Base-by-base conservation (phyloP, 306 rosid genomes). In the Ormosia semicastrata region DNA sequence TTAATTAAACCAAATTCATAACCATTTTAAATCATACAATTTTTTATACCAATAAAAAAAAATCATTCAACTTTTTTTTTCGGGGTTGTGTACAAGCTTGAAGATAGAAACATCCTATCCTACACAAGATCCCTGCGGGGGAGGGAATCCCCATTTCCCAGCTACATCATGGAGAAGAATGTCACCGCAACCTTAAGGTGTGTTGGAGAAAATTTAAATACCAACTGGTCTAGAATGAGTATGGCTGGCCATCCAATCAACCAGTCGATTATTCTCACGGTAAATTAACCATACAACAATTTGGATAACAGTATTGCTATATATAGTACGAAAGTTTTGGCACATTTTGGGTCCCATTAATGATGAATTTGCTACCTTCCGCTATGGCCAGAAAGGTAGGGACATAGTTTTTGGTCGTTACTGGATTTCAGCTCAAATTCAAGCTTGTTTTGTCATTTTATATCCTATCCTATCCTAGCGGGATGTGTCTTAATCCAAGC, bases 401-500 rank as follows among this genome's bases (percentile, higher is more conserved):
- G 44, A 8, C 57, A 71, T 69, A 34, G 52, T 62, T 29, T 74
- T 67, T 65, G 47, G 74, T 79, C 8, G 63, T 77, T 85, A 81
- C 37, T 53, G 50, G 41, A 33, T 60, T 83, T 83, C 69, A 75
- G 68, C 66, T 34, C 37, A 18, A 72, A 80, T 80, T 78, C 76
- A 83, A 74, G 75, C 69, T 14, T 54, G 32, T 54, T 18, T 39
- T 24, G 54, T 33, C 3, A 54, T 49, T 49, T 49, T 29, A 17
- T 8, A 24, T n/a, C 36, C 71, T 59, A 18, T 44, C 1, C 24
- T 24, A 4, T 2, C 62, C 4, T 11, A 39, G 29, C 5, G 5
- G 24, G 41, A 46, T 69, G 37, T 77, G 83, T 43, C 63, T 24
- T 60, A 81, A 84, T 82, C 82, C 8, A 4, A 58, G 76, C 81